Evolutionary conservation across 176 grass and related monocot species (phyloP).

Genomic region (Tillandsia fasciculata): DNA sequence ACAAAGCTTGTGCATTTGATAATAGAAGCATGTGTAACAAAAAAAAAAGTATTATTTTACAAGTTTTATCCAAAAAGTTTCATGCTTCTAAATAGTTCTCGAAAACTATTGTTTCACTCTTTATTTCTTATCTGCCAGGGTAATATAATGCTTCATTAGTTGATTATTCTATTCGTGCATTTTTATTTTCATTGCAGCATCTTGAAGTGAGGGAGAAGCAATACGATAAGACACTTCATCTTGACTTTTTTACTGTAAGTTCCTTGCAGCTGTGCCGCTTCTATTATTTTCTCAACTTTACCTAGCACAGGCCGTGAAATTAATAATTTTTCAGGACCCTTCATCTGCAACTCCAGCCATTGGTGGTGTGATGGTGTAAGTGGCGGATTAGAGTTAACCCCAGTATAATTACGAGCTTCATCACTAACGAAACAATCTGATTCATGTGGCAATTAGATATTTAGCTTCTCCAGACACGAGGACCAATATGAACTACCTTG

Average conservation of each 20-base stretch:
- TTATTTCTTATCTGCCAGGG: neutral
- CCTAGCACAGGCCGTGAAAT: neutral
- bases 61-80: neutral
- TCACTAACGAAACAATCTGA: constrained; percentile 21
- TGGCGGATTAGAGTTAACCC: constrained; percentile 16
- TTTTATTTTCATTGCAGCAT: constrained; percentile 31
- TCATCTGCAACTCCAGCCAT: constrained; percentile 39
- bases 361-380: constrained; percentile 81
- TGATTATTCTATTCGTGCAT: neutral
- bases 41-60: neutral
- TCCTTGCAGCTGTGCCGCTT: constrained; percentile 10
- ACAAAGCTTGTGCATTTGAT: too few species aligned
- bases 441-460: constrained; percentile 45
- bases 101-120: neutral
- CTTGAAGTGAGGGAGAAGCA: constrained; percentile 92
- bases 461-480: constrained; percentile 56
- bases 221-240: constrained; percentile 79
- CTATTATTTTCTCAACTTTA: constrained; percentile 3
- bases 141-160: neutral
- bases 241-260: constrained; percentile 83
- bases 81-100: neutral
- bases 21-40: too few species aligned
- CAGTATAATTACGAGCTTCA: constrained; percentile 7
- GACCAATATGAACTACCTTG: constrained; percentile 65
- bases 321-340: constrained; percentile 42